Percentiles rank a stretch among this genome's conserved stretches.
phyloP scores from a whole-genome alignment of 2,329 filamentous ascomycete genomes.

The Herpotrichia juniperi region DNA sequence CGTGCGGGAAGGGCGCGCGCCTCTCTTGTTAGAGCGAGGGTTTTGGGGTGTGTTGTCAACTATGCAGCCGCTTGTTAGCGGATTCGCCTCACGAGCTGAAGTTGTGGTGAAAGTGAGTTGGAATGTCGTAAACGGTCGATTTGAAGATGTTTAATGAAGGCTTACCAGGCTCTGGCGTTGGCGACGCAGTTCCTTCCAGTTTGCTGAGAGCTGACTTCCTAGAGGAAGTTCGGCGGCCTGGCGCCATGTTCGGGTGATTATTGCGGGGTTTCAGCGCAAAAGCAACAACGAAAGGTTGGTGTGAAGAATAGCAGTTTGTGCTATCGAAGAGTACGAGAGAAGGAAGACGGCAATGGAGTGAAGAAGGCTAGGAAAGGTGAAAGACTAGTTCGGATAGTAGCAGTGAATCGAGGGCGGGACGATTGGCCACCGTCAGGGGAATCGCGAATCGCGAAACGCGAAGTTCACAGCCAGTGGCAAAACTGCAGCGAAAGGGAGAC shows the following conservation, averaged over 20 bases:
- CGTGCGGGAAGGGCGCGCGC: slow-evolving; percentile 28
- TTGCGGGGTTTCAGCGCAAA: slow-evolving; percentile 2
- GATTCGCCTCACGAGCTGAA: background rate
- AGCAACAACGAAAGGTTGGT: background rate
- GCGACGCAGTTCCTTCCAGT: background rate
- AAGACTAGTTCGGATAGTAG: slow-evolving; percentile 14
- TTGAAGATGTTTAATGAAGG: background rate
- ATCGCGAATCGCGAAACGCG: slow-evolving; percentile 19
- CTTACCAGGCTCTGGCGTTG: background rate
- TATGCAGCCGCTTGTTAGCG: background rate
- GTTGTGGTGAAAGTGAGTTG: background rate
- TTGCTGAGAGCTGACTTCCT: background rate
- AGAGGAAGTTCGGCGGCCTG: background rate
- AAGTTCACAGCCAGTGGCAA: slow-evolving; percentile 34
- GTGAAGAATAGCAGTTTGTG: background rate
- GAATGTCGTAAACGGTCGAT: background rate
- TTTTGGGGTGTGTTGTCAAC: background rate
- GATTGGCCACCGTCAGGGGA: slow-evolving; percentile 20
- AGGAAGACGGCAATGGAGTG: slow-evolving; percentile 2
- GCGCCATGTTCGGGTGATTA: background rate
- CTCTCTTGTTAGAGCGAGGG: slow-evolving; percentile 9
- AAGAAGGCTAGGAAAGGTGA: slow-evolving; percentile 11
- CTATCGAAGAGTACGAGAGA: background rate
- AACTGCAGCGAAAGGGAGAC: slow-evolving; percentile 9
- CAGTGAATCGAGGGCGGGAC: slow-evolving; percentile 25